Evolutionary conservation across 2,329 filamentous ascomycete species (phyloP).

Genomic region (Claviceps lovelessii): DNA sequence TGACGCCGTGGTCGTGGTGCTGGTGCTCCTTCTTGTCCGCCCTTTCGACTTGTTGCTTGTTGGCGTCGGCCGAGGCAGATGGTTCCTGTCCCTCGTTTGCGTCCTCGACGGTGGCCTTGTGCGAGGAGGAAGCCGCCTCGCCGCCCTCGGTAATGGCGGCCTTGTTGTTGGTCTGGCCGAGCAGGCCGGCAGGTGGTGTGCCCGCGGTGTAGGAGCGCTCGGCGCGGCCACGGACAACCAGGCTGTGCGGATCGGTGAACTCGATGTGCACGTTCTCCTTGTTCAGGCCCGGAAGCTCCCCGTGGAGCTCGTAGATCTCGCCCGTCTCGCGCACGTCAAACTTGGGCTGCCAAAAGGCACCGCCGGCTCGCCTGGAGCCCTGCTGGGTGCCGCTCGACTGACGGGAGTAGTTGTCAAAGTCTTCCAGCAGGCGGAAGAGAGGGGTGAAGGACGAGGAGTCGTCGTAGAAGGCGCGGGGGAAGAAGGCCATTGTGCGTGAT

Average conservation of each 20-base stretch:
- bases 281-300: constrained; percentile 58
- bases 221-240: constrained; percentile 51
- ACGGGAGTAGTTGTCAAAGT: constrained; percentile 38
- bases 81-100: constrained; percentile 17
- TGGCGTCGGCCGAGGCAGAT: constrained; percentile 6
- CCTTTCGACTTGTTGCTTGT: constrained; percentile 8
- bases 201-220: constrained; percentile 43
- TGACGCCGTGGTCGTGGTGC: constrained; percentile 22
- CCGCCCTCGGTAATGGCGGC: constrained; percentile 23
- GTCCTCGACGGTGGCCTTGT: constrained; percentile 48
- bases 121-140: constrained; percentile 16
- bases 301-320: constrained; percentile 55
- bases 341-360: constrained; percentile 47
- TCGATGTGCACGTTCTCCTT: constrained; percentile 60
- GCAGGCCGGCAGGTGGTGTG: constrained; percentile 27
- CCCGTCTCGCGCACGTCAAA: constrained; percentile 59
- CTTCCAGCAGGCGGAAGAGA: constrained; percentile 44
- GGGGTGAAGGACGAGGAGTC: constrained; percentile 34
- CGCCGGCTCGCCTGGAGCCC: constrained; percentile 5
- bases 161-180: constrained; percentile 23
- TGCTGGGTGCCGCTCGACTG: constrained; percentile 11
- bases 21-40: constrained; percentile 13
- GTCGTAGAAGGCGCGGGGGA: constrained; percentile 38
- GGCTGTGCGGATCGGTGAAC: constrained; percentile 56
- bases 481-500: constrained; percentile 42